These are phyloP conservation scores for Colletotrichum tropicicola DNA, from an alignment of 2,329 filamentous ascomycete species.

Conservation along the genomic window DNA sequence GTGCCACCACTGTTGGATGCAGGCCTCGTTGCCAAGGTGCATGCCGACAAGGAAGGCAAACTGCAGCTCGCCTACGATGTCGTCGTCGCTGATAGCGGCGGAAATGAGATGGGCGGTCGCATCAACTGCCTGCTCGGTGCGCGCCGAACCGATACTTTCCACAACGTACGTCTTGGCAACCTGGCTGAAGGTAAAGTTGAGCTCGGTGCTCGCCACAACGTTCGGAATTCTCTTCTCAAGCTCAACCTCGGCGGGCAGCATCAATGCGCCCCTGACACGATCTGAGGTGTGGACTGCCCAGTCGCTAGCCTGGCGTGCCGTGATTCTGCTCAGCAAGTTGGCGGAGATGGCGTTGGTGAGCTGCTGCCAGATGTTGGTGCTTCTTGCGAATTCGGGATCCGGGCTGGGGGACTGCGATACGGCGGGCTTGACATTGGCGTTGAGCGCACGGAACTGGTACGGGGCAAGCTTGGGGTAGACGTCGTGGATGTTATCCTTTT, in stretches of 20 bases:
- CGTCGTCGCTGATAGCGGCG: conserved; percentile 41
- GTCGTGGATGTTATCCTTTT: conserved; percentile 49
- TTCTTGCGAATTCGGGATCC: conserved; percentile 35
- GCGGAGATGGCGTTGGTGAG: conserved; percentile 59
- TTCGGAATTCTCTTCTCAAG: conserved; percentile 49
- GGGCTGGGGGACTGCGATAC: conserved; percentile 26
- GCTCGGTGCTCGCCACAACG: conserved; percentile 44
- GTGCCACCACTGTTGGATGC: conserved; percentile 70
- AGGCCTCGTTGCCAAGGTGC: conserved; percentile 66
- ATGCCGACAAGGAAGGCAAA: conserved; percentile 67
- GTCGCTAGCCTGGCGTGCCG: conserved; percentile 47
- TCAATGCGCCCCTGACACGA: conserved; percentile 53
- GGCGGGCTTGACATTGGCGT: conserved; percentile 16
- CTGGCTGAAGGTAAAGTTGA: conserved; percentile 59
- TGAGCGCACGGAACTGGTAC: conserved; percentile 48
- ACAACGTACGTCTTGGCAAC: conserved; percentile 52
- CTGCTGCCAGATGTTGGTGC: conserved; percentile 56
- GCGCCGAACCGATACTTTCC: conserved; percentile 44
- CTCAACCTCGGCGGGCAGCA: conserved; percentile 47
- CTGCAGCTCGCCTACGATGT: conserved; percentile 68
- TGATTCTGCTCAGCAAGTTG: conserved; percentile 56
- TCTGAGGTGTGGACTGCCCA: conserved; percentile 66
- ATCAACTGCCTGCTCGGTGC: conserved; percentile 56
- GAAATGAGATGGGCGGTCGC: conserved; percentile 57
- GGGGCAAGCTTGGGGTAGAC: conserved; percentile 53